A percentile compares a stretch with the other conserved stretches of the same genome.
These are phyloP conservation scores for Oropetium thomaeum DNA, from an alignment of 176 grass and related monocot species.

Conservation along the genomic window DNA sequence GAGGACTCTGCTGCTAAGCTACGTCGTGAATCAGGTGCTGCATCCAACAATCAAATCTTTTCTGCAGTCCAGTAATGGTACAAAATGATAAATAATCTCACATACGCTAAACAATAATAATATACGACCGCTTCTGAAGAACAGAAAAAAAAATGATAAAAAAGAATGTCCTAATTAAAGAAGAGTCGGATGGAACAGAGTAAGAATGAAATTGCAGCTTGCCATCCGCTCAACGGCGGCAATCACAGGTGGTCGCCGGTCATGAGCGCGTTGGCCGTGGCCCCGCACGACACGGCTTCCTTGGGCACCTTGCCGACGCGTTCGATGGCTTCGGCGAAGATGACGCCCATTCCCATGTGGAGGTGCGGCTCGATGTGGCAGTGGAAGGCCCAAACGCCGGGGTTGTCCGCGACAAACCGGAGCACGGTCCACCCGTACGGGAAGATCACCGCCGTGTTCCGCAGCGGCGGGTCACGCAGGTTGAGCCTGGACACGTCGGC, in stretches of 20 bases:
- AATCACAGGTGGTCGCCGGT: constrained; percentile 40
- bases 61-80: neutral
- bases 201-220: neutral
- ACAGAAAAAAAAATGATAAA: neutral
- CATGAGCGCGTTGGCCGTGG: constrained; percentile 51
- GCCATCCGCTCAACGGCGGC: neutral
- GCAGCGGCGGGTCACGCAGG: constrained; percentile 53
- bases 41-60: neutral
- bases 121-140: neutral
- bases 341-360: constrained; percentile 73
- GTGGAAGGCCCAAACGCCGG: constrained; percentile 82
- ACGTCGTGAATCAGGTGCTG: neutral
- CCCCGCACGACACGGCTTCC: constrained; percentile 58
- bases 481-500: constrained; percentile 46
- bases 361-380: constrained; percentile 90
- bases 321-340: constrained; percentile 61
- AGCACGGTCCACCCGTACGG: constrained; percentile 66
- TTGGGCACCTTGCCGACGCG: constrained; percentile 44
- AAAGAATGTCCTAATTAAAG: neutral
- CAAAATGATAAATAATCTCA: neutral
- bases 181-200: neutral
- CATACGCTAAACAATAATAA: neutral
- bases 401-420: constrained; percentile 69
- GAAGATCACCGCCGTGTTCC: constrained; percentile 77
- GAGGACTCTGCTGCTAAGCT: too few species aligned